phyloP scores from a whole-genome alignment of 2,329 filamentous ascomycete genomes.

The Aspergillaceae sp. region DNA sequence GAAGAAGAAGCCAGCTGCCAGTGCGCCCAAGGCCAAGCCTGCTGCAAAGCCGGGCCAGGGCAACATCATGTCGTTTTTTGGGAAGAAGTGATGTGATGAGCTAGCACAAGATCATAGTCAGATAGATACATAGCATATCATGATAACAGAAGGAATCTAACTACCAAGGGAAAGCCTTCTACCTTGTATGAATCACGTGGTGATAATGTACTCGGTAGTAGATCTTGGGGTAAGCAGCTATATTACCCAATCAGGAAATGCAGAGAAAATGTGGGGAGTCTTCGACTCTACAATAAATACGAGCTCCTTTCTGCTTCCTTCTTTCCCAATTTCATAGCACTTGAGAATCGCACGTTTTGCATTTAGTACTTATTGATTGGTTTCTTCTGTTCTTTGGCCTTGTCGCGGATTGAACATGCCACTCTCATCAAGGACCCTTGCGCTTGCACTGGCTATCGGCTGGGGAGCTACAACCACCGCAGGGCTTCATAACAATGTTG shows the following conservation, averaged over 20 bases:
- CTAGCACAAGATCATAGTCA: too few species aligned
- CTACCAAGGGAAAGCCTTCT: too few species aligned
- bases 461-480: conserved; percentile 5
- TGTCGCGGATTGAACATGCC: background rate
- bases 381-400: too few species aligned
- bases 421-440: conserved; percentile 4
- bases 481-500: conserved; percentile 16
- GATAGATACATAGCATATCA: background rate
- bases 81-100: conserved; percentile 54
- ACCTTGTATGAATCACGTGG: too few species aligned
- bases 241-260: background rate
- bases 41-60: conserved; percentile 52
- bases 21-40: conserved; percentile 45
- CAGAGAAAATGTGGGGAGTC: background rate
- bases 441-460: conserved; percentile 8
- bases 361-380: too few species aligned
- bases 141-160: too few species aligned
- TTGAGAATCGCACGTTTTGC: too few species aligned
- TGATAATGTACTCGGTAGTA: too few species aligned
- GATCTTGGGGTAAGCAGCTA: too few species aligned
- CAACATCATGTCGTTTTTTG: conserved; percentile 87
- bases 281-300: background rate
- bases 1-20: conserved; percentile 40
- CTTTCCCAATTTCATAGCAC: too few species aligned
- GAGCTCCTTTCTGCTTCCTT: background rate